phyloP scores from a whole-genome alignment of 2,329 filamentous ascomycete species.

The Ophiostoma tasmaniense region DNA sequence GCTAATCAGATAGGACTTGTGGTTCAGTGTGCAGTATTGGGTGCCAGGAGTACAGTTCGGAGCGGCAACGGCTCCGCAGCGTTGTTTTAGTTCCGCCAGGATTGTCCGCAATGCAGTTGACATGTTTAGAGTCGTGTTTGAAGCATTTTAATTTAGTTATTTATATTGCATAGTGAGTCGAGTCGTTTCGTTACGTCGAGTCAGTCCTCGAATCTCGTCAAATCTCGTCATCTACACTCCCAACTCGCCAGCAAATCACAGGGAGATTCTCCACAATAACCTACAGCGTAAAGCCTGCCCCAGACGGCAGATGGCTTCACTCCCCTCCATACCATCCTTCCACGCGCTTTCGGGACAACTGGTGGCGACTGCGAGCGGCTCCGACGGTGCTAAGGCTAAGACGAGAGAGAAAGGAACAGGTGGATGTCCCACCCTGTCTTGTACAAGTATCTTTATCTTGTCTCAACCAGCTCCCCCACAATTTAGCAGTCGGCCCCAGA shows the following conservation, averaged over 20 bases:
- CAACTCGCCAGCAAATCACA: neutral
- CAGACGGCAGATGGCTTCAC: neutral
- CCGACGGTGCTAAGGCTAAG: conserved; percentile 8
- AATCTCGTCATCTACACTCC: too few species aligned
- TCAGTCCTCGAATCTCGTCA: too few species aligned
- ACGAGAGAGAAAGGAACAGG: neutral
- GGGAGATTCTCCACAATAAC: neutral
- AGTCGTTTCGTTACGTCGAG: too few species aligned
- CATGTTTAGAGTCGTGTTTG: too few species aligned
- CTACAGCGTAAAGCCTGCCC: too few species aligned
- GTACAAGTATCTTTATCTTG: neutral
- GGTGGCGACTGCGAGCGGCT: conserved; percentile 17
- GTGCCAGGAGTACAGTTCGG: neutral
- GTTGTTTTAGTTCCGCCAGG: conserved; percentile 8
- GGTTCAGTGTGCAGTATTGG: neutral
- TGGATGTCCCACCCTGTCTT: neutral
- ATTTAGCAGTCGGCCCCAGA: neutral
- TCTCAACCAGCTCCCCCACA: neutral
- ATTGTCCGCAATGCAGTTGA: conserved; percentile 6
- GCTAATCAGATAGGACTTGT: neutral
- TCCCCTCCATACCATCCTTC: neutral
- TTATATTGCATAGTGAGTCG: too few species aligned
- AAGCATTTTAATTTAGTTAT: too few species aligned
- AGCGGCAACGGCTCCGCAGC: conserved; percentile 14
- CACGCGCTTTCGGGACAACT: conserved; percentile 10